Percentiles rank a stretch among this genome's conserved stretches.
Evolutionary conservation across 805 yeast species (phyloP).

Genomic region (Huiozyma sinensis): DNA sequence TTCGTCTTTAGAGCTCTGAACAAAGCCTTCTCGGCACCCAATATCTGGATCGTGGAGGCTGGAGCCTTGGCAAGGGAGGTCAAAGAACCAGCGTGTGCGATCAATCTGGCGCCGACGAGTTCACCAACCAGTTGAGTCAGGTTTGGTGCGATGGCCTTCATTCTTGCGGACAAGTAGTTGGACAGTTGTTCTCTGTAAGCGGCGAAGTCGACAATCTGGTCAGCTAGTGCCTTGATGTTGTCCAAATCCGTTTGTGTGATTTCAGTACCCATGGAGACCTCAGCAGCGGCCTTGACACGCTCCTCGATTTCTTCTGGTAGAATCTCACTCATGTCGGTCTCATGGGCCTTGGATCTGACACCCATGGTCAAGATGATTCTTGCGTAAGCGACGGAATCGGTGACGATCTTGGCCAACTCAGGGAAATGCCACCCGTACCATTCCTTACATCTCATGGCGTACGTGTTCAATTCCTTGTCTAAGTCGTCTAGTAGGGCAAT

Average conservation of each 20-base stretch:
- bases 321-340: slow-evolving; percentile 80
- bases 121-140: slow-evolving; percentile 93
- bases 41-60: slow-evolving; percentile 94
- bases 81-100: slow-evolving; percentile 94
- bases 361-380: slow-evolving; percentile 92
- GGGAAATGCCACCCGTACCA: slow-evolving; percentile 99
- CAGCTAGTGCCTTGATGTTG: slow-evolving; percentile 85
- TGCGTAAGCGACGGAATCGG: slow-evolving; percentile 93
- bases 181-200: slow-evolving; percentile 94
- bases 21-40: slow-evolving; percentile 98
- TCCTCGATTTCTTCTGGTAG: slow-evolving; percentile 90
- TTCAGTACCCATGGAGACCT: slow-evolving; percentile 99
- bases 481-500: slow-evolving; percentile 92
- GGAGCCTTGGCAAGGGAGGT: slow-evolving; percentile 95
- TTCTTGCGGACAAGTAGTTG: slow-evolving; percentile 81
- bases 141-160: slow-evolving; percentile 99
- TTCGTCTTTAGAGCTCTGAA: slow-evolving; percentile 98
- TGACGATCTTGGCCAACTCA: slow-evolving; percentile 92
- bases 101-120: slow-evolving; percentile 94
- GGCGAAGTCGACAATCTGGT: slow-evolving; percentile 91
- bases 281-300: slow-evolving; percentile 86
- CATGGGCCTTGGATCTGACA: slow-evolving; percentile 79
- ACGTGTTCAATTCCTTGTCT: slow-evolving; percentile 95
- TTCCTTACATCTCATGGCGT: slow-evolving; percentile 98
- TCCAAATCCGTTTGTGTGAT: slow-evolving; percentile 83